These are phyloP conservation scores for Rubia yunnanensis DNA, from an alignment of 257 asterid genomes.

Conservation along the genomic window DNA sequence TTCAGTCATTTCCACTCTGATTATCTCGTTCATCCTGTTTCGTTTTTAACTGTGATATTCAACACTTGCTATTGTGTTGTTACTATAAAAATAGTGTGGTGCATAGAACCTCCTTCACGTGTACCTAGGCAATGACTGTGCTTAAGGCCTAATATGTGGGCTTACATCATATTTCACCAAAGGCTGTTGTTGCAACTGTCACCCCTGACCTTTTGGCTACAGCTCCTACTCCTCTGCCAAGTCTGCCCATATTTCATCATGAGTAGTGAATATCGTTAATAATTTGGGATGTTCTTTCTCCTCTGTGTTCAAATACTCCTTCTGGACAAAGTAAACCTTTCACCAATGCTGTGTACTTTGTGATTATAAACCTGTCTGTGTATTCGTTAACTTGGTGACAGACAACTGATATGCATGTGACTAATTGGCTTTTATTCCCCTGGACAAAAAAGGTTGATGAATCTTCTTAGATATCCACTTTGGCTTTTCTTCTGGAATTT, in stretches of 20 bases:
- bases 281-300: not conserved
- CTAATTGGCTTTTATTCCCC: not conserved
- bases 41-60: not conserved
- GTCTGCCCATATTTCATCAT: not conserved
- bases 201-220: not conserved
- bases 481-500: not conserved
- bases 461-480: not conserved
- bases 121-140: not conserved
- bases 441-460: not conserved
- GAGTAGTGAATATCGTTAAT: not conserved
- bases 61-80: not conserved
- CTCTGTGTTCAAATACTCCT: not conserved
- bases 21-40: not conserved
- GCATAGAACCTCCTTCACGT: not conserved
- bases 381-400: not conserved
- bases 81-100: not conserved
- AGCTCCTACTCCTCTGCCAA: not conserved
- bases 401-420: not conserved
- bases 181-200: not conserved
- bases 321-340: not conserved
- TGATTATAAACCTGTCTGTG: not conserved
- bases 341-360: not conserved
- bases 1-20: not conserved
- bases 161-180: not conserved
- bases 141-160: not conserved